A percentile compares a stretch with the other conserved stretches of the same genome.
phyloP scores from a whole-genome alignment of 225 moss, liverwort and hornwort genomes.

The Polytrichum commune region DNA sequence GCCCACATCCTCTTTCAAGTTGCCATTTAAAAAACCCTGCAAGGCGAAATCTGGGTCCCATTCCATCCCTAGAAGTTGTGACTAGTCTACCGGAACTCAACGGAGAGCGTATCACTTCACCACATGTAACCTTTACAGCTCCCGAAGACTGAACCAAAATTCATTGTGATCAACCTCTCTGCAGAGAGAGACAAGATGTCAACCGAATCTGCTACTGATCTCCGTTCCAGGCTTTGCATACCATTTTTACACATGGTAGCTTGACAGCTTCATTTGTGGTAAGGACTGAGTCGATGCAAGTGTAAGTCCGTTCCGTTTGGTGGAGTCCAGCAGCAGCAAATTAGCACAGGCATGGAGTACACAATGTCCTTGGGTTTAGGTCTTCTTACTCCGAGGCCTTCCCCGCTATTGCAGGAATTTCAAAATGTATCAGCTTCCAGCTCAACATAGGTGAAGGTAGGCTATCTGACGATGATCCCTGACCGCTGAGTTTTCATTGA shows the following conservation, averaged over 20 bases:
- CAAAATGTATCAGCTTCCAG: too few relatives aligned
- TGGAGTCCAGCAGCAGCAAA: too few relatives aligned
- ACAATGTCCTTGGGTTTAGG: too few relatives aligned
- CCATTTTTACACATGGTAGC: background rate
- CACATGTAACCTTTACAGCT: slow-evolving; percentile 4
- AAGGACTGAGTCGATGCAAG: too few relatives aligned
- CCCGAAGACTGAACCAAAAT: background rate
- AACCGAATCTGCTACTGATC: too few relatives aligned
- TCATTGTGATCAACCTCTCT: background rate
- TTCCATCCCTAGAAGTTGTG: slow-evolving; percentile 25
- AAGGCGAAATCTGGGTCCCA: slow-evolving; percentile 47
- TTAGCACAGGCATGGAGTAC: too few relatives aligned
- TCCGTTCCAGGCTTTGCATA: background rate
- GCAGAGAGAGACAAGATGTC: background rate
- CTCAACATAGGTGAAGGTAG: too few relatives aligned
- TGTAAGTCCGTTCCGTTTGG: too few relatives aligned
- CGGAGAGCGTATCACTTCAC: background rate
- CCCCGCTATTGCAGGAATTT: too few relatives aligned
- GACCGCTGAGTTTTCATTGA: too few relatives aligned
- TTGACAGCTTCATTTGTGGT: background rate
- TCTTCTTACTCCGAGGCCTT: too few relatives aligned
- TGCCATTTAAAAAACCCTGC: slow-evolving; percentile 39
- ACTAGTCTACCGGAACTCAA: background rate
- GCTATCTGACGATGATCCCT: too few relatives aligned
- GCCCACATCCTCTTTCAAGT: slow-evolving; percentile 35